A percentile compares a stretch with the other conserved stretches of the same genome.
These are phyloP conservation scores for Funneliformis geosporum DNA, from an alignment of 192 early-diverging fungal genomes.

Conservation along the genomic window DNA sequence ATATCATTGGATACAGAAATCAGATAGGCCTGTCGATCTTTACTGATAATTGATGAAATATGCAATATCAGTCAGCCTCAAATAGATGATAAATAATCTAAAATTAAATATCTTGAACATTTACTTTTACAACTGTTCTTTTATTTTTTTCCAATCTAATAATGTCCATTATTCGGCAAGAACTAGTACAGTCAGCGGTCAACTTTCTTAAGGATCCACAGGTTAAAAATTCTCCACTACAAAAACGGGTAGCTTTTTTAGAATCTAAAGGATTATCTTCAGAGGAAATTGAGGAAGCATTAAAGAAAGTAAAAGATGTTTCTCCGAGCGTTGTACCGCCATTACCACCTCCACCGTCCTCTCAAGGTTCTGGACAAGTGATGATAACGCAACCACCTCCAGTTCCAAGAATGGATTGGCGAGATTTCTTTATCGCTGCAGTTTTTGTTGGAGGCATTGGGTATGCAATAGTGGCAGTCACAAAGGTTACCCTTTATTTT, in stretches of 20 bases:
- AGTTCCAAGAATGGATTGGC: slow-evolving; percentile 77
- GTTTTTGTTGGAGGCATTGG: slow-evolving; percentile 84
- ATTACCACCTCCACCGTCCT: slow-evolving; percentile 7
- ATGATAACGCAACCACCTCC: slow-evolving; percentile 45
- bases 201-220: slow-evolving; percentile 92
- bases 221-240: slow-evolving; percentile 83
- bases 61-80: too few species aligned
- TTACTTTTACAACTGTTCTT: background rate
- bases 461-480: slow-evolving; percentile 79
- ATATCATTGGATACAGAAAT: background rate
- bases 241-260: slow-evolving; percentile 93
- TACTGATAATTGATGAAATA: too few species aligned
- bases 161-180: slow-evolving; percentile 61
- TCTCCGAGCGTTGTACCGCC: slow-evolving; percentile 31
- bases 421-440: slow-evolving; percentile 89
- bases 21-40: too few species aligned
- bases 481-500: slow-evolving; percentile 62
- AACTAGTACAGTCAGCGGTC: slow-evolving; percentile 80
- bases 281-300: slow-evolving; percentile 90
- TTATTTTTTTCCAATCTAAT: background rate
- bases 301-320: slow-evolving; percentile 62
- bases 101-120: background rate
- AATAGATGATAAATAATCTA: too few species aligned
- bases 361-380: slow-evolving; percentile 34
- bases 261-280: slow-evolving; percentile 92